Evolutionary conservation across 2,329 filamentous ascomycete species (phyloP), one percentile per base, ranked within the genome.

Genomic region (Cytospora mali): DNA sequence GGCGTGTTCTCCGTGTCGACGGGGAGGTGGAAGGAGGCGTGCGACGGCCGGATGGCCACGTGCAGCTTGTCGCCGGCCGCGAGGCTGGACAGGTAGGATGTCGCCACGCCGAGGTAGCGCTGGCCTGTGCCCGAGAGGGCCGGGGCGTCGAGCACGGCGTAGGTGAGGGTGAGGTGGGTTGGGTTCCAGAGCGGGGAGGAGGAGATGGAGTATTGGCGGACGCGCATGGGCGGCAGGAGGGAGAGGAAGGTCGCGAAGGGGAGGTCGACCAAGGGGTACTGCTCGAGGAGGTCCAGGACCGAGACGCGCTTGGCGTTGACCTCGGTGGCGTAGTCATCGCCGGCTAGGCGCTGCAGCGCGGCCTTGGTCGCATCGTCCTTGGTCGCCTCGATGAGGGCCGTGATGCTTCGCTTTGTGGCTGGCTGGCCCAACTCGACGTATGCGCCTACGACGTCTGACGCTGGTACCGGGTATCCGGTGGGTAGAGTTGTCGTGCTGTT

Each of bases 401-500:
- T 71, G 14, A 85, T 66, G 64, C 83, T 65, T 7, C 66, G 35
- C 73, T 86, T 89, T 3, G 88, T 91, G 1, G 87, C 89, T 0
- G 89, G 88, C 66, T 89, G 87, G 3, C 83, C 82, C 2, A 93
- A 79, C 72, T 93, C 90, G 3, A 92, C 84, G 65, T 91, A 92
- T 1, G 86, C 86, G 3, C 84, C 81, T 10, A 93, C 79, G 1
- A 92, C 77, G 63, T 88, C 84, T 7, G 80, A 79, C 0, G 87
- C 87, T 0, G 88, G 84, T 2, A 91, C 77, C 0, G 84, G 82
- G 4, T 77, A 74, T 31, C 80, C 76, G 0, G 81, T 81, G 0
- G 87, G 86, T 23, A 89, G 77, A 0, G 78, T 77, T 0, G 81
- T 83, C 33, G 79, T 79, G 1, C 76, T 74, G 4, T 79, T 76